Conservation (phyloP, 805 yeast genomes). For the Zygosaccharomyces siamensis region DNA sequence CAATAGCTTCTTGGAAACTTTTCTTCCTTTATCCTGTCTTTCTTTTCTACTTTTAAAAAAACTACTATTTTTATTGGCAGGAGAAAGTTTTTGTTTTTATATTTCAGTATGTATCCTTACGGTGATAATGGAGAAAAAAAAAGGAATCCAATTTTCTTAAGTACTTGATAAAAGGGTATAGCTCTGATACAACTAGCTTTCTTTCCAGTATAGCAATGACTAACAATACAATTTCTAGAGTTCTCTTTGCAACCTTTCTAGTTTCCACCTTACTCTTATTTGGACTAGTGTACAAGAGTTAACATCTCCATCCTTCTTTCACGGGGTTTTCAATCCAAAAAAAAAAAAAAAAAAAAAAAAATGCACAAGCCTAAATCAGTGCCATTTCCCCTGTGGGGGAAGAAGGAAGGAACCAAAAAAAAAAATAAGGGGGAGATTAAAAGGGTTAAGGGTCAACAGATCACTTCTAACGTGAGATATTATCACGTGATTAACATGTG, state of each 20-base stretch:
- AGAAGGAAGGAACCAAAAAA: constrained; percentile 1
- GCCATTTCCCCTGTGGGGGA: constrained; percentile 6
- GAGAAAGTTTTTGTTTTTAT: too few relatives aligned
- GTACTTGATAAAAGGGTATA: too few relatives aligned
- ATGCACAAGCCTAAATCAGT: constrained; percentile 2
- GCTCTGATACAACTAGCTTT: too few relatives aligned
- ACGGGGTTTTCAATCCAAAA: not conserved
- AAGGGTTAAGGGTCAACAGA: not conserved
- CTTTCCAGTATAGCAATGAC: not conserved
- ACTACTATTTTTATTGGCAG: not conserved
- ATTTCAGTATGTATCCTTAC: not conserved
- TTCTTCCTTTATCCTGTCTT: not conserved
- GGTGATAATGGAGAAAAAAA: not conserved
- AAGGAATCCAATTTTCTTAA: not conserved
- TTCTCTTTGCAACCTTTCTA: not conserved
- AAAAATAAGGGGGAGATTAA: not conserved
- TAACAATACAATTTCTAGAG: not conserved
- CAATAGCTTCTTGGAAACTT: not conserved
- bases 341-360: not conserved
- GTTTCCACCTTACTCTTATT: not conserved
- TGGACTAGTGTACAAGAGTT: not conserved
- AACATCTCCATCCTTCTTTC: not conserved
- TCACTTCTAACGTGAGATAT: not conserved
- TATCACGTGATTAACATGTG: not conserved
- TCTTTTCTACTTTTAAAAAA: not conserved